phyloP scores from a whole-genome alignment of 2,329 filamentous ascomycete species.

The Fusarium mundagurra region DNA sequence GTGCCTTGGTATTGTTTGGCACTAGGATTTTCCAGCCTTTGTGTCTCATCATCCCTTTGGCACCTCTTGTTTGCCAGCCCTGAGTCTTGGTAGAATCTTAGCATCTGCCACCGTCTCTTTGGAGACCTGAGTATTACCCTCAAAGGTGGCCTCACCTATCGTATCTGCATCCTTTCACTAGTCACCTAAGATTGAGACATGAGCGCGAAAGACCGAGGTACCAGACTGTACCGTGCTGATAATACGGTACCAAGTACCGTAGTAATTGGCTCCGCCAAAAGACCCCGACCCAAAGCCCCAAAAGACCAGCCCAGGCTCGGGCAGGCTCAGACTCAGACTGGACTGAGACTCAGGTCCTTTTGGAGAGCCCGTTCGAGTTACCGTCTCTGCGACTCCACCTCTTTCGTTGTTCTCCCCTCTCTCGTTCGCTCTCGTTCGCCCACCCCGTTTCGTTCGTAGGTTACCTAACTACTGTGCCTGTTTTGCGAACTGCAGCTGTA shows the following conservation, averaged over 20 bases:
- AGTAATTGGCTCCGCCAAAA: not conserved
- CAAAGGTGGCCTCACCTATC: slow-evolving; percentile 13
- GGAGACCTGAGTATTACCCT: not conserved
- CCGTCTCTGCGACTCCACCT: slow-evolving; percentile 29
- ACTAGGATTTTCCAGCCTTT: slow-evolving; percentile 11
- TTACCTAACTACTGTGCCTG: not conserved
- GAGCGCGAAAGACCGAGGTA: slow-evolving; percentile 5
- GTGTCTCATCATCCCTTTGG: slow-evolving; percentile 30
- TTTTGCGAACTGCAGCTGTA: not conserved
- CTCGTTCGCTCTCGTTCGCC: slow-evolving; percentile 5
- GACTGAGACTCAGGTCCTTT: slow-evolving; percentile 27
- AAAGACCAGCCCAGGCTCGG: slow-evolving; percentile 21
- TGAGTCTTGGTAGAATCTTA: slow-evolving; percentile 22
- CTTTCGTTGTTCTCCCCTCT: slow-evolving; percentile 17
- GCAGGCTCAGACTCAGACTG: not conserved
- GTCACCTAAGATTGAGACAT: not conserved
- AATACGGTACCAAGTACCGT: slow-evolving; percentile 28
- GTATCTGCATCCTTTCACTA: slow-evolving; percentile 11
- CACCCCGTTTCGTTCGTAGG: slow-evolving; percentile 19
- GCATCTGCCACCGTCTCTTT: slow-evolving; percentile 17
- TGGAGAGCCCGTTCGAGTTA: slow-evolving; percentile 25
- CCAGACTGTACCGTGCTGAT: slow-evolving; percentile 25
- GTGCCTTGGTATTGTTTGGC: slow-evolving; percentile 34
- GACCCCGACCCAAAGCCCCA: slow-evolving; percentile 30
- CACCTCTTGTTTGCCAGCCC: slow-evolving; percentile 8